These are phyloP conservation scores for Stagonosporopsis tanaceti DNA, from an alignment of 2,329 filamentous ascomycete species.

Conservation along the genomic window DNA sequence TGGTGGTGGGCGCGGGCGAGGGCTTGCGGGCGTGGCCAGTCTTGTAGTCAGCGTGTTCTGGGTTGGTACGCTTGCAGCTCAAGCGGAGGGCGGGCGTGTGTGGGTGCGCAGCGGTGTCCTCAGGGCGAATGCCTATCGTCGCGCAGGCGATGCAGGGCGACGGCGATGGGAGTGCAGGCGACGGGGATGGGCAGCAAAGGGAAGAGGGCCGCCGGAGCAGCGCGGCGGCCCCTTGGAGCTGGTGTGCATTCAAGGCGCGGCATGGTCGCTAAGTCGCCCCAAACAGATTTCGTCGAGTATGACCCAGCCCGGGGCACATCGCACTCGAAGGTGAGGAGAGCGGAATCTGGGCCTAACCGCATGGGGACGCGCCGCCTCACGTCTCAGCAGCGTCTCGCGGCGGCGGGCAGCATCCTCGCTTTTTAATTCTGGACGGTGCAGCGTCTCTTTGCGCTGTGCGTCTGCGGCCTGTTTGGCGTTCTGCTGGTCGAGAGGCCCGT, in stretches of 20 bases:
- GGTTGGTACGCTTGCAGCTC: conserved; percentile 19
- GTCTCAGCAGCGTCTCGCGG: not conserved
- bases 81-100: conserved; percentile 2
- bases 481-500: conserved; percentile 20
- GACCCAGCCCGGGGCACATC: conserved; percentile 1
- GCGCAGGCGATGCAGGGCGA: conserved; percentile 16
- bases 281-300: conserved; percentile 12
- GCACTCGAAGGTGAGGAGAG: conserved; percentile 7
- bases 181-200: conserved; percentile 7
- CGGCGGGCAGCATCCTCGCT: not conserved
- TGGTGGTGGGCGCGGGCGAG: conserved; percentile 6
- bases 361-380: conserved; percentile 5
- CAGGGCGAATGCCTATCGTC: conserved; percentile 10
- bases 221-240: conserved; percentile 17
- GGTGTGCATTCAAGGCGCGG: conserved; percentile 13
- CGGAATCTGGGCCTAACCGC: conserved; percentile 1
- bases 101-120: conserved; percentile 4
- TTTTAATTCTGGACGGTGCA: not conserved
- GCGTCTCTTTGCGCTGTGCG: conserved; percentile 6
- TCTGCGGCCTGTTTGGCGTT: conserved; percentile 10
- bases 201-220: conserved; percentile 15
- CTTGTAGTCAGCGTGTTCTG: conserved; percentile 23
- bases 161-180: conserved; percentile 11
- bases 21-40: conserved; percentile 6
- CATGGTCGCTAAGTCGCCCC: conserved; percentile 13